Percentiles rank a stretch among this genome's conserved stretches.
Conservation (phyloP, 192 early-diverging fungal genomes). For the Umbelopsis vinacea region DNA sequence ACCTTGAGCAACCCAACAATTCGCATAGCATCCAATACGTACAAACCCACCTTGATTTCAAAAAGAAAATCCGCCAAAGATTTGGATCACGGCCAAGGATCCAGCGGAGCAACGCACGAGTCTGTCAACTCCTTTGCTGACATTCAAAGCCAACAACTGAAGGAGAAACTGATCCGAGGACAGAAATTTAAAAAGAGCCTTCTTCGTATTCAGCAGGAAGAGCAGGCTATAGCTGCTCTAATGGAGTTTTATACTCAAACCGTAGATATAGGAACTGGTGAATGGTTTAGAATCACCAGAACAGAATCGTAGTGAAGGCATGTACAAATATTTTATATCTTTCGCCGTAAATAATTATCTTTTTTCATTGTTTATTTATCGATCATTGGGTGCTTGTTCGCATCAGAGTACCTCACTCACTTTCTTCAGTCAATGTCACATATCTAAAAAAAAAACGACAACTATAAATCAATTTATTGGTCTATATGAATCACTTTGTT, state of each 20-base stretch:
- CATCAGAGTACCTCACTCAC: too few species aligned
- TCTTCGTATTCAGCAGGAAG: slow-evolving; percentile 55
- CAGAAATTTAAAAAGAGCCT: slow-evolving; percentile 52
- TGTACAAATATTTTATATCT: neutral
- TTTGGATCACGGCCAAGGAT: slow-evolving; percentile 29
- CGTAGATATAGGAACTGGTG: slow-evolving; percentile 43
- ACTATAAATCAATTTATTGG: too few species aligned
- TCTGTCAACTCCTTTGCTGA: slow-evolving; percentile 40
- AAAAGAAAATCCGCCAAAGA: neutral
- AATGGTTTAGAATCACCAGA: slow-evolving; percentile 49
- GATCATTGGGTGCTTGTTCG: too few species aligned
- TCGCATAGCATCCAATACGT: neutral
- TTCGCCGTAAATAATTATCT: too few species aligned
- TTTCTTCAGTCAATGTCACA: too few species aligned
- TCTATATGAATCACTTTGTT: too few species aligned
- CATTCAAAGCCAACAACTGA: slow-evolving; percentile 49
- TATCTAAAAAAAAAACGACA: too few species aligned
- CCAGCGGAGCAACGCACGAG: slow-evolving; percentile 24
- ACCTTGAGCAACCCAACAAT: neutral
- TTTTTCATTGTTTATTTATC: too few species aligned
- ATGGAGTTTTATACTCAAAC: slow-evolving; percentile 43
- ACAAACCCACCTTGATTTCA: slow-evolving; percentile 7
- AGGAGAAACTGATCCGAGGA: slow-evolving; percentile 38
- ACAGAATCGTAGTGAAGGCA: slow-evolving; percentile 5
- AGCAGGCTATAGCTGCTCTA: slow-evolving; percentile 43